A percentile compares a stretch with the other conserved stretches of the same genome.
Conservation (phyloP, 2,329 filamentous ascomycete species). For the Elsinoe australis region DNA sequence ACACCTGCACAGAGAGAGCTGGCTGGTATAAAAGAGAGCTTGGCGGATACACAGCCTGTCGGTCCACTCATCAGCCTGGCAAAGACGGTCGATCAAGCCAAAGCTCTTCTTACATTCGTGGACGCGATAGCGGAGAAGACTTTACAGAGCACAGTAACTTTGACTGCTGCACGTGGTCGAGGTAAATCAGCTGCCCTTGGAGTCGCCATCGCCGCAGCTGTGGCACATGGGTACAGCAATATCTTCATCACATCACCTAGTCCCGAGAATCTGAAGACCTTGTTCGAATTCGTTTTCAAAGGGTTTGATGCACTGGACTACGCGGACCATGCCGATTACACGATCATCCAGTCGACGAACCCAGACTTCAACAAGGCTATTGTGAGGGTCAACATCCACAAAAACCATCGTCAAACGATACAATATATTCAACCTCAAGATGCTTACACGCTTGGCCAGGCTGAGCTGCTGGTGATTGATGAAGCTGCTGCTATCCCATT, state of each 20-base stretch:
- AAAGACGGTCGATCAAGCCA: slow-evolving; percentile 89
- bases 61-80: slow-evolving; percentile 77
- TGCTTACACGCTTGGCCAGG: slow-evolving; percentile 87
- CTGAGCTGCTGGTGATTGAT: slow-evolving; percentile 91
- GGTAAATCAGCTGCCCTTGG: slow-evolving; percentile 96
- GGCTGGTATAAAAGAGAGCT: slow-evolving; percentile 75
- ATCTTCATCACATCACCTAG: slow-evolving; percentile 98
- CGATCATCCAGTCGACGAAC: slow-evolving; percentile 95
- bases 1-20: slow-evolving; percentile 66
- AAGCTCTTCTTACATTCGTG: slow-evolving; percentile 92
- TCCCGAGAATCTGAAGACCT: slow-evolving; percentile 94
- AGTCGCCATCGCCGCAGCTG: slow-evolving; percentile 84
- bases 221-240: slow-evolving; percentile 96
- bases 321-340: slow-evolving; percentile 92
- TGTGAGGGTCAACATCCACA: slow-evolving; percentile 89
- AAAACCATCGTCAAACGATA: slow-evolving; percentile 92
- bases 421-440: slow-evolving; percentile 98
- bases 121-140: slow-evolving; percentile 97
- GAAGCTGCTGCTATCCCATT: slow-evolving; percentile 95
- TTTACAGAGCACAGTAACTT: slow-evolving; percentile 79
- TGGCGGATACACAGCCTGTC: slow-evolving; percentile 78
- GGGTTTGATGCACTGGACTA: slow-evolving; percentile 93
- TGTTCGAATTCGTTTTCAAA: slow-evolving; percentile 98
- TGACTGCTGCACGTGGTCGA: slow-evolving; percentile 88
- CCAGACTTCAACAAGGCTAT: slow-evolving; percentile 99